Evolutionary conservation across 768 basidiomycete genomes (phyloP).

Genomic region (Rossbeevera mucosa): DNA sequence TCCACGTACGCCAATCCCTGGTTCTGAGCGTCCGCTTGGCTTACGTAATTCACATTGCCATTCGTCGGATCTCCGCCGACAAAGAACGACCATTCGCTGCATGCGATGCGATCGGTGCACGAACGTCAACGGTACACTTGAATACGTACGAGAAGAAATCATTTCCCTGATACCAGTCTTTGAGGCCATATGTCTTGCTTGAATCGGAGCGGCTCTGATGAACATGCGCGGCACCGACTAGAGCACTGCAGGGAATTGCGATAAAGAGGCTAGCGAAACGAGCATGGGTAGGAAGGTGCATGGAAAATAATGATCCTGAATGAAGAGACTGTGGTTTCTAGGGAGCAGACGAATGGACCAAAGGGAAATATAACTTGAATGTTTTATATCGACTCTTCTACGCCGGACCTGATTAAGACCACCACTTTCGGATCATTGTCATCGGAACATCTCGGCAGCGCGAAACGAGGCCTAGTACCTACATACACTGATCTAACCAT

Average conservation of each 20-base stretch:
- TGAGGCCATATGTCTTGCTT: slow-evolving; percentile 29
- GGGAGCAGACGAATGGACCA: neutral
- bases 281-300: slow-evolving; percentile 16
- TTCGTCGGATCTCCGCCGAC: slow-evolving; percentile 59
- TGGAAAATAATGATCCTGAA: neutral
- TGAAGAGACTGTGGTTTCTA: neutral
- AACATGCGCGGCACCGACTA: slow-evolving; percentile 24
- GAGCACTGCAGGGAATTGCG: slow-evolving; percentile 26
- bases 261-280: slow-evolving; percentile 24
- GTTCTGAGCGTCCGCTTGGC: slow-evolving; percentile 39
- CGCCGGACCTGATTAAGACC: neutral
- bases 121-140: neutral
- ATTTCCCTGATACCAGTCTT: slow-evolving; percentile 38
- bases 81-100: slow-evolving; percentile 64
- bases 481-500: neutral
- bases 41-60: slow-evolving; percentile 62
- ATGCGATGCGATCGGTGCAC: neutral
- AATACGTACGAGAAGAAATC: slow-evolving; percentile 52
- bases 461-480: neutral
- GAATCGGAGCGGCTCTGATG: neutral
- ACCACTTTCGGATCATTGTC: neutral
- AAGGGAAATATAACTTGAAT: neutral
- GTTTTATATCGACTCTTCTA: slow-evolving; percentile 8
- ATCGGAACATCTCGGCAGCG: neutral
- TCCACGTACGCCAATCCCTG: slow-evolving; percentile 59